These are phyloP conservation scores for Akanthomyces dipterigenus DNA, from an alignment of 2,329 filamentous ascomycete species.

Conservation along the genomic window DNA sequence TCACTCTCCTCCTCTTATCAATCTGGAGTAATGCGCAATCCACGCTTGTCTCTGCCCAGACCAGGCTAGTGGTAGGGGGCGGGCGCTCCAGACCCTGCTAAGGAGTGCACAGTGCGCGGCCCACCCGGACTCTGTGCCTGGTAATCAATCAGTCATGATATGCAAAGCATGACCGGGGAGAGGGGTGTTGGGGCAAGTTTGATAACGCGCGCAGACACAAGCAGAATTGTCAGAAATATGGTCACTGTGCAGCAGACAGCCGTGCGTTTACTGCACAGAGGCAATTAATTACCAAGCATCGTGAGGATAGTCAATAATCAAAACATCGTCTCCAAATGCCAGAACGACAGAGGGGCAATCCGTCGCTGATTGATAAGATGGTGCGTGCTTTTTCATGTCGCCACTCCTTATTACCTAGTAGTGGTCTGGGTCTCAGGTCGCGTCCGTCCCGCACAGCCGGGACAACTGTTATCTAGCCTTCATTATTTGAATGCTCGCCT, in stretches of 20 bases:
- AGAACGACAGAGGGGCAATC: neutral
- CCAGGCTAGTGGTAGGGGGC: neutral
- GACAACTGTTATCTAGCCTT: neutral
- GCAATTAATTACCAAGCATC: neutral
- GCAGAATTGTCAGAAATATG: neutral
- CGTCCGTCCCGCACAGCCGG: neutral
- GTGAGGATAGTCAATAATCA: neutral
- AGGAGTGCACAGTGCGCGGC: neutral
- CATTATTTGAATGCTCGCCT: neutral
- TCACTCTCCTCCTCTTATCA: constrained; percentile 1
- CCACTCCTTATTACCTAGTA: neutral
- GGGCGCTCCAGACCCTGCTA: neutral
- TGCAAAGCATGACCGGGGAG: constrained; percentile 4
- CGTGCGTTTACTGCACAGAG: neutral
- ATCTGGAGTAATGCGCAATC: constrained; percentile 1
- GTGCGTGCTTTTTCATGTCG: constrained; percentile 1
- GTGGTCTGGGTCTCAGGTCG: neutral
- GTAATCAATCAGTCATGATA: constrained; percentile 11
- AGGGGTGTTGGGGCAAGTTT: neutral
- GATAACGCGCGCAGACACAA: neutral
- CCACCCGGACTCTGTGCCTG: neutral
- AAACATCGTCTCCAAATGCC: neutral
- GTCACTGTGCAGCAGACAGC: neutral
- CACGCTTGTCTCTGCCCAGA: neutral
- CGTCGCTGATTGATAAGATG: constrained; percentile 8